Conservation (phyloP, 31 red algal species). For the Endocladia muricata region DNA sequence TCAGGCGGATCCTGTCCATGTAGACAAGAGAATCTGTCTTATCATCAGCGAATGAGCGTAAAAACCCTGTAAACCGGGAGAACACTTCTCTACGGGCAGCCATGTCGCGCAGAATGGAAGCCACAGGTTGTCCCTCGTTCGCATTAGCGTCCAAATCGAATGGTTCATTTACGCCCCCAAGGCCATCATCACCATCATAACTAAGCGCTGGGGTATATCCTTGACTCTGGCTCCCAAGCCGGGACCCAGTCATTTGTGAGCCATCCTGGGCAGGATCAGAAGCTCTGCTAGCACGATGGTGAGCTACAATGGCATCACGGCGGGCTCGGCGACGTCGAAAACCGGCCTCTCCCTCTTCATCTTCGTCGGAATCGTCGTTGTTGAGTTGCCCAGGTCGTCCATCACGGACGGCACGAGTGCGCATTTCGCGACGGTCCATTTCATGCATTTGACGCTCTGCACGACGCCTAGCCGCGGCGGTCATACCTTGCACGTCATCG, state of each 20-base stretch:
- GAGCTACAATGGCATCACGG: constrained; percentile 28
- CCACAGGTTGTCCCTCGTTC: constrained; percentile 46
- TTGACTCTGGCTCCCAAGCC: constrained; percentile 7
- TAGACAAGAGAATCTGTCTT: constrained; percentile 79
- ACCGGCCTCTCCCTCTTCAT: constrained; percentile 48
- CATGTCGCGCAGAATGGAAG: constrained; percentile 40
- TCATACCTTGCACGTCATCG: constrained; percentile 61
- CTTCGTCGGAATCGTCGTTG: constrained; percentile 48
- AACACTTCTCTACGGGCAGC: constrained; percentile 67
- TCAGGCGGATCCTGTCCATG: constrained; percentile 80
- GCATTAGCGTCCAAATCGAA: constrained; percentile 70
- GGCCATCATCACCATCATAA: constrained; percentile 18
- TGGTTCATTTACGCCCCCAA: constrained; percentile 24
- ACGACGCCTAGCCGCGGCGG: constrained; percentile 44
- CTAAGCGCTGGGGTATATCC: constrained; percentile 40
- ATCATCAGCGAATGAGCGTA: constrained; percentile 74
- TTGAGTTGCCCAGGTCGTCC: constrained; percentile 34
- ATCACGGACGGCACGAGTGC: background rate
- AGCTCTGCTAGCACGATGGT: background rate
- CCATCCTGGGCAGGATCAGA: constrained; percentile 10
- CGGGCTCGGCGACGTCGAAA: constrained; percentile 14
- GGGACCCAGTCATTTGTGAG: background rate
- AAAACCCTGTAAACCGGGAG: constrained; percentile 66
- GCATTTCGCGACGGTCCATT: constrained; percentile 23
- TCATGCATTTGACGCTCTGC: constrained; percentile 54